Evolutionary conservation across 2,329 filamentous ascomycete species (phyloP).

Genomic region (Hypomyces rosellus): DNA sequence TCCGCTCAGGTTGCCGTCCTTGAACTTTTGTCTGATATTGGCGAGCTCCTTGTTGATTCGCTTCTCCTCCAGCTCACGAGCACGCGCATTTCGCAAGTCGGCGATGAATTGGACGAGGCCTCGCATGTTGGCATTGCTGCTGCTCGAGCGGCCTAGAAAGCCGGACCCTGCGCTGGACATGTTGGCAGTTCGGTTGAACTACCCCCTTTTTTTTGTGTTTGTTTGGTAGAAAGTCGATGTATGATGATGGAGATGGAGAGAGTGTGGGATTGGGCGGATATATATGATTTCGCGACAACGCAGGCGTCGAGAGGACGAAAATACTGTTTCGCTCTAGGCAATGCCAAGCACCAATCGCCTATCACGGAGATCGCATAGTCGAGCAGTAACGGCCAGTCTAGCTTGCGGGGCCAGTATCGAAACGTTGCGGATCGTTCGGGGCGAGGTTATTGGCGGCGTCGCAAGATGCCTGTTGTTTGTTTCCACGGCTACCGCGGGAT

Average conservation of each 20-base stretch:
- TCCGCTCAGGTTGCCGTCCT: conserved; percentile 85
- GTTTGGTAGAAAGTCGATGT: neutral
- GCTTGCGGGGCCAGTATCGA: conserved; percentile 24
- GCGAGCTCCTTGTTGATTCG: conserved; percentile 98
- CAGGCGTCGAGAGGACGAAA: neutral
- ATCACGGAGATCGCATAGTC: conserved; percentile 29
- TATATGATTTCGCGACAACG: neutral
- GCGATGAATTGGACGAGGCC: conserved; percentile 98
- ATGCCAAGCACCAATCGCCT: conserved; percentile 18
- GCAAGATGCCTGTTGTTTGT: neutral
- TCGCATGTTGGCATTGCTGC: conserved; percentile 62
- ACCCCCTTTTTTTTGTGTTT: neutral
- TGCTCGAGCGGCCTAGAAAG: conserved; percentile 61
- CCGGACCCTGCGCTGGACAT: conserved; percentile 54
- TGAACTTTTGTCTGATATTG: conserved; percentile 98
- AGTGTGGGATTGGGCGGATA: neutral
- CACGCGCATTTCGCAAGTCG: conserved; percentile 88
- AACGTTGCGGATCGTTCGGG: conserved; percentile 6
- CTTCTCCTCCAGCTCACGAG: conserved; percentile 95
- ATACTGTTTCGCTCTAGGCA: conserved; percentile 12
- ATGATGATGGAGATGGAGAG: no score
- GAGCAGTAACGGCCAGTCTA: conserved; percentile 17
- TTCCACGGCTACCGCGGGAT: neutral
- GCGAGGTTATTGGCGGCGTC: neutral
- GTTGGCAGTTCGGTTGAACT: conserved; percentile 16